Percentiles rank a stretch among this genome's conserved stretches.
Evolutionary conservation across 768 basidiomycete genomes (phyloP).

Genomic region (Podaxis sp.): DNA sequence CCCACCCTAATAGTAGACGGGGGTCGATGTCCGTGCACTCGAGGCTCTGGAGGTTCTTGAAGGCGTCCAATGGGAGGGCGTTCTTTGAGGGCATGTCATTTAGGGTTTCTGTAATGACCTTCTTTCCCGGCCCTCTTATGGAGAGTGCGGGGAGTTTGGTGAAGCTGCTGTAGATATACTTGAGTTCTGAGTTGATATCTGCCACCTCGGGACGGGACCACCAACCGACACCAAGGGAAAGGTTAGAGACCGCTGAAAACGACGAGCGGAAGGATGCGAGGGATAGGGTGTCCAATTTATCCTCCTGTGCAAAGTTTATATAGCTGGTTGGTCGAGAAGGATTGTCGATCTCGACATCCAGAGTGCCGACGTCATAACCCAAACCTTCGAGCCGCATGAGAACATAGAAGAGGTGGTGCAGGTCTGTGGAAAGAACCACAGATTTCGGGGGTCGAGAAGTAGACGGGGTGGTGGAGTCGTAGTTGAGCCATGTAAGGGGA

Average conservation of each 20-base stretch:
- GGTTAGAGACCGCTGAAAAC: constrained; percentile 66
- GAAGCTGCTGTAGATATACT: constrained; percentile 84
- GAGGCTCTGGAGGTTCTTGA: constrained; percentile 79
- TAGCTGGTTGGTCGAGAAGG: constrained; percentile 79
- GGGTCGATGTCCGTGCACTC: constrained; percentile 82
- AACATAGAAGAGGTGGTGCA: constrained; percentile 83
- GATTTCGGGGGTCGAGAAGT: constrained; percentile 43
- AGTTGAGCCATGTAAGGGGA: constrained; percentile 59
- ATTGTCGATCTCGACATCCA: constrained; percentile 71
- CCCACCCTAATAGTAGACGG: constrained; percentile 79
- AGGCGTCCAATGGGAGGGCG: constrained; percentile 75
- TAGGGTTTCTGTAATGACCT: constrained; percentile 63
- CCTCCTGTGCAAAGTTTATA: constrained; percentile 47
- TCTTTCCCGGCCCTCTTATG: constrained; percentile 59
- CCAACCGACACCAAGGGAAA: constrained; percentile 73
- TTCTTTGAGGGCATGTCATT: constrained; percentile 67
- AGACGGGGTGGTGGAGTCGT: constrained; percentile 24
- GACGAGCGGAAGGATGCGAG: constrained; percentile 74
- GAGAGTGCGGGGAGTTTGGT: constrained; percentile 82
- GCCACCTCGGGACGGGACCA: constrained; percentile 60
- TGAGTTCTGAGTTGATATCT: constrained; percentile 68
- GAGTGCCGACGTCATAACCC: constrained; percentile 69
- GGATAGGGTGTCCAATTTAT: constrained; percentile 73
- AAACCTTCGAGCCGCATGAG: constrained; percentile 83
- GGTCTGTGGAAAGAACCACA: constrained; percentile 64